Conservation (phyloP, 2,329 filamentous ascomycete genomes). For the Paecilomyces niveus region DNA sequence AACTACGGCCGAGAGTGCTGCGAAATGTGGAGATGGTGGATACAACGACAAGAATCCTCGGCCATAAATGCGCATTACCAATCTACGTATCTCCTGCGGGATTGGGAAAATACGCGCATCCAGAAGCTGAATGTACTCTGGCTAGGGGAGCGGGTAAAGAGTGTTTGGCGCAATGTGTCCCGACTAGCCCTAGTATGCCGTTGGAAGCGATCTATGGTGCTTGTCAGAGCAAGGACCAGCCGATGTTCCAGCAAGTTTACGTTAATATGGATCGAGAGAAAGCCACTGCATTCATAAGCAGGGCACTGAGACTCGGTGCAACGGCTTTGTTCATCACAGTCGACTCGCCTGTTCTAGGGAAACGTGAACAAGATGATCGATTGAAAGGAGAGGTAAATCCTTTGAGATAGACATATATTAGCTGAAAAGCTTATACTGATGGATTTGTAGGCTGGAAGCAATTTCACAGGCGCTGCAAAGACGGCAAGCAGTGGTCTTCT, state of each 20-base stretch:
- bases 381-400: conserved; percentile 14
- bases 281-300: conserved; percentile 17
- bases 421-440: no score
- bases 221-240: conserved; percentile 12
- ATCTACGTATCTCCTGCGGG: conserved; percentile 37
- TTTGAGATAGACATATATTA: not conserved
- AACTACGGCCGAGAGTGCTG: conserved; percentile 41
- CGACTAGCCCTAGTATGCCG: conserved; percentile 33
- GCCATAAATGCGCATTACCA: conserved; percentile 26
- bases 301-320: conserved; percentile 19
- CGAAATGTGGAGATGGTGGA: conserved; percentile 32
- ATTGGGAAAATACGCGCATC: conserved; percentile 38
- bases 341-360: conserved; percentile 26
- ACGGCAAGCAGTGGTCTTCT: not conserved
- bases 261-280: conserved; percentile 23
- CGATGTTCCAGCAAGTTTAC: conserved; percentile 33
- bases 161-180: conserved; percentile 29
- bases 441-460: not conserved
- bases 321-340: conserved; percentile 27
- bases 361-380: conserved; percentile 25
- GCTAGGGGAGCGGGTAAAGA: conserved; percentile 32
- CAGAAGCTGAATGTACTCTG: conserved; percentile 37
- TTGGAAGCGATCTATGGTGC: conserved; percentile 31
- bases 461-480: not conserved
- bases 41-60: conserved; percentile 27